Base-by-base conservation (phyloP, 2,329 filamentous ascomycete species). In the Colletotrichum sp. region DNA sequence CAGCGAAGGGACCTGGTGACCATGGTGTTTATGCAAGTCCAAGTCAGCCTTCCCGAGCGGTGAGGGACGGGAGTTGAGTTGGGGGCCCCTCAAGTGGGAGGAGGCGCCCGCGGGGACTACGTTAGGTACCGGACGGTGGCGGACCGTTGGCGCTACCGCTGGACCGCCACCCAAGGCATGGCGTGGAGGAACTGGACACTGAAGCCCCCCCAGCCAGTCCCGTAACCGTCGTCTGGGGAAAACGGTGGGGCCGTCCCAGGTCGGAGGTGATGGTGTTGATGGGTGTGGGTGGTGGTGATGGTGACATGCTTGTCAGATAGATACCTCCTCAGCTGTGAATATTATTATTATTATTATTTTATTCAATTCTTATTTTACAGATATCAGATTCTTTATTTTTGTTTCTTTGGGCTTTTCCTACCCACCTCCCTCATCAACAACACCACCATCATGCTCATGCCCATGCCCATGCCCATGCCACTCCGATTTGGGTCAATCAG, bases 31-130 rank as follows among this genome's bases (percentile, higher is more conserved):
- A 77, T 77, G 76, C 76, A 77, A 64, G 73, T 69, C 72, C 74
- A 76, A 76, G 75, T 76, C 75, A 76, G 75, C 75, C 75, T 72
- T 62, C 32, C 57, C 71, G 71, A 70, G 75, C 75, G 75, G 75
- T 76, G 75, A 75, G 66, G 71, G 44, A 52, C 34, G 71, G 69
- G 68, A 71, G 68, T 71, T 60, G 39, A 49, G 18, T 49, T 44
- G 18, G 44, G 44, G 21, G 52, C n/a, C n/a, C n/a, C n/a, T 2
- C 4, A 39, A 39, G 44, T 49, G 44, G 6, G 44, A 49, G 3
- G 44, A 49, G 44, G 44, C 44, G 44, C 44, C 44, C 44, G 44
- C 36, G 57, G 55, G 24, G 57, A 30, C 55, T 73, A 52, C 44
- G n/a, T 52, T 52, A 52, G 44, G n/a, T 52, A 52, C 44, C 44